phyloP scores from a whole-genome alignment of 805 yeast species.

The Komagataella phaffii region DNA sequence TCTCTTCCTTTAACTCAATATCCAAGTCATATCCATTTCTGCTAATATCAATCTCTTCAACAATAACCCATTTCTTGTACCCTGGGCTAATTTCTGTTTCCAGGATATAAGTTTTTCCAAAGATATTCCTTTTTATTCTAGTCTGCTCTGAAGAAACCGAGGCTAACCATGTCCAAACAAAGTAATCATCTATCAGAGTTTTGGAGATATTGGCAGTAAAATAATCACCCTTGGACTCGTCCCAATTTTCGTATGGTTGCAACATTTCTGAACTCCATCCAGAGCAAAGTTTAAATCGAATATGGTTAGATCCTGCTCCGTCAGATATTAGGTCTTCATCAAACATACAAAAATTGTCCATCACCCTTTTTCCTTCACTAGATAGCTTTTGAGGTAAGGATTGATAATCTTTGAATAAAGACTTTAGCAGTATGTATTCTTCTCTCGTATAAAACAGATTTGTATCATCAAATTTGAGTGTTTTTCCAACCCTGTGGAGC shows the following conservation, averaged over 20 bases:
- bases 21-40: slow-evolving; percentile 21
- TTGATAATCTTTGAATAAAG: slow-evolving; percentile 45
- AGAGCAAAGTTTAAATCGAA: slow-evolving; percentile 15
- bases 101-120: slow-evolving; percentile 72
- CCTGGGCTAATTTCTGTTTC: slow-evolving; percentile 71
- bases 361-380: slow-evolving; percentile 53
- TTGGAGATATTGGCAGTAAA: slow-evolving; percentile 37
- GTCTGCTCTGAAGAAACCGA: slow-evolving; percentile 67
- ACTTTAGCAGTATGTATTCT: slow-evolving; percentile 62
- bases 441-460: slow-evolving; percentile 62
- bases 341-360: slow-evolving; percentile 21
- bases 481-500: slow-evolving; percentile 39
- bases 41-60: slow-evolving; percentile 48
- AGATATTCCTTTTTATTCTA: slow-evolving; percentile 43
- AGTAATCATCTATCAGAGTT: slow-evolving; percentile 73
- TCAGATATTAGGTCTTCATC: slow-evolving; percentile 22
- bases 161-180: slow-evolving; percentile 86
- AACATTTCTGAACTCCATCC: slow-evolving; percentile 22
- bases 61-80: slow-evolving; percentile 64
- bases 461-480: slow-evolving; percentile 57
- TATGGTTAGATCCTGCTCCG: slow-evolving; percentile 19
- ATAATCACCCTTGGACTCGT: slow-evolving; percentile 11
- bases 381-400: slow-evolving; percentile 55
- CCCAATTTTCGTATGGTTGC: slow-evolving; percentile 1
- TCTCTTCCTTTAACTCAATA: slow-evolving; percentile 19